phyloP scores from a whole-genome alignment of 768 basidiomycete species.

The Vararia minispora region DNA sequence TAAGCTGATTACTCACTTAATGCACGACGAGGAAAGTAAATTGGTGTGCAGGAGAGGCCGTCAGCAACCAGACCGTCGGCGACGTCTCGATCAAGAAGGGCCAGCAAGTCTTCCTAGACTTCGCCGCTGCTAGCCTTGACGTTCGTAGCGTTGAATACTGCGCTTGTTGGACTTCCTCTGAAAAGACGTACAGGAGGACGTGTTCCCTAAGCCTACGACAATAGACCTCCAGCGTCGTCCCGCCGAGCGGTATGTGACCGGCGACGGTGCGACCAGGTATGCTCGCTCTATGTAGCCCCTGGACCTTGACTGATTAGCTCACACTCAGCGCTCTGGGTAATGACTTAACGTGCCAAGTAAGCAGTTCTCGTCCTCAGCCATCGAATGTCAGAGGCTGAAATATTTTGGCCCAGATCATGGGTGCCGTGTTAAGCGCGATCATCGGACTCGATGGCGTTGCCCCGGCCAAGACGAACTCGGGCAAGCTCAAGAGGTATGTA shows the following conservation, averaged over 20 bases:
- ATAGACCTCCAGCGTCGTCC: constrained; percentile 35
- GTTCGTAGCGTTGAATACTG: constrained; percentile 30
- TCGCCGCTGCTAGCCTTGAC: constrained; percentile 42
- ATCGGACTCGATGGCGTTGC: constrained; percentile 47
- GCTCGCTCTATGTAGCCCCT: constrained; percentile 1
- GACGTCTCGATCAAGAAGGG: constrained; percentile 31
- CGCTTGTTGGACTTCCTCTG: neutral
- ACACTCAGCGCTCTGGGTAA: constrained; percentile 30
- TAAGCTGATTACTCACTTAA: constrained; percentile 20
- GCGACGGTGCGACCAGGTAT: constrained; percentile 37
- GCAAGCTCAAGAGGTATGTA: constrained; percentile 42
- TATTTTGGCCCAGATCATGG: constrained; percentile 32
- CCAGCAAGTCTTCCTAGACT: constrained; percentile 51
- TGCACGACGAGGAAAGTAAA: neutral
- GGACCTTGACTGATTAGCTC: constrained; percentile 20
- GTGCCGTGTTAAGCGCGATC: constrained; percentile 53
- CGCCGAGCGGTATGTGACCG: constrained; percentile 33
- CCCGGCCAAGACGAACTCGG: constrained; percentile 64
- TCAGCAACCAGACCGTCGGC: constrained; percentile 33
- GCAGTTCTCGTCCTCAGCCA: neutral
- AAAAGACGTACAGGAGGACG: constrained; percentile 27
- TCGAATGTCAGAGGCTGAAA: neutral
- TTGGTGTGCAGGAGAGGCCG: constrained; percentile 29
- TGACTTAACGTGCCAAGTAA: constrained; percentile 43
- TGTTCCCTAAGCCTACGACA: constrained; percentile 36